Conservation (phyloP, 2,329 filamentous ascomycete genomes). For the Fusarium sp. region DNA sequence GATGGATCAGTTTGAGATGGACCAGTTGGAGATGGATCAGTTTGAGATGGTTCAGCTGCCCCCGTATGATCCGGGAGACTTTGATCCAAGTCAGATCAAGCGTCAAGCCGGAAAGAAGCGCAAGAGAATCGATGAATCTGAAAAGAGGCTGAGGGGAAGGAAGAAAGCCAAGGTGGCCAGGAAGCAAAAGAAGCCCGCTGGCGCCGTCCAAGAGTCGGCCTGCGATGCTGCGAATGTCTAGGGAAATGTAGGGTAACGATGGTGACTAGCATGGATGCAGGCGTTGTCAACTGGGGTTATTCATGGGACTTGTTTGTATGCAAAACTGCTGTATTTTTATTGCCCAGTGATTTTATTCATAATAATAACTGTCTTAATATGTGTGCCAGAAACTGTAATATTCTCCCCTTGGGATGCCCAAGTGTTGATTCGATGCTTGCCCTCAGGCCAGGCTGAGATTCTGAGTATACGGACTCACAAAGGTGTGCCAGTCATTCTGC, state of each 20-base stretch:
- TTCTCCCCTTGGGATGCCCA: not conserved
- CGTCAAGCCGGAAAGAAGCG: not conserved
- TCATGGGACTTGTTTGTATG: not conserved
- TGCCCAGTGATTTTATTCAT: not conserved
- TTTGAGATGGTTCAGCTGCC: not conserved
- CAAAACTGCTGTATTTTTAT: not conserved
- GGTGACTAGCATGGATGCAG: not conserved
- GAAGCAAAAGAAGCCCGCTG: not conserved
- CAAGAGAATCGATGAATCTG: not conserved
- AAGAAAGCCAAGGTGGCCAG: not conserved
- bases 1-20: not conserved
- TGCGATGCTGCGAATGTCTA: not conserved
- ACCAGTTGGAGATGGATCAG: too few species aligned
- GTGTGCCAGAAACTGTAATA: not conserved
- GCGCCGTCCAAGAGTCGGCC: not conserved
- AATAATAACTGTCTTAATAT: not conserved
- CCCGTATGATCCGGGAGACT: not conserved
- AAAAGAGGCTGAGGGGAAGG: not conserved
- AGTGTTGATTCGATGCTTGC: not conserved
- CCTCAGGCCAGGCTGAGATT: constrained; percentile 41
- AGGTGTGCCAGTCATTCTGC: constrained; percentile 41
- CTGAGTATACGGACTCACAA: constrained; percentile 42
- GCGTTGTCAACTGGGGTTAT: not conserved
- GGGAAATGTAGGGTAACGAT: not conserved
- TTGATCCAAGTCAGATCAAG: not conserved